Base-by-base conservation (phyloP, 352 stramenopile species). In the Pythium biforme region DNA sequence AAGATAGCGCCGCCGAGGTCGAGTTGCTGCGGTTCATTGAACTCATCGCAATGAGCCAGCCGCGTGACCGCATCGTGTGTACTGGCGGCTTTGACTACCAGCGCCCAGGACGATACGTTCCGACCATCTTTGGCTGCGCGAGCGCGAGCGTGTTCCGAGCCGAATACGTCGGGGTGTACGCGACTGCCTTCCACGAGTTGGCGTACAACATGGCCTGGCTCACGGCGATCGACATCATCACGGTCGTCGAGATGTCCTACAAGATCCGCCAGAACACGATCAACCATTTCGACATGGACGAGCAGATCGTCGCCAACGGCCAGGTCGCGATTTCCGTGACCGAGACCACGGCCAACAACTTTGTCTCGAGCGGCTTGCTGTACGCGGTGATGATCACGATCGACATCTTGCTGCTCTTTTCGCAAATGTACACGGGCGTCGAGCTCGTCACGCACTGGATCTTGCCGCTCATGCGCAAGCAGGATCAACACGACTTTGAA, bases 181-280 rank as follows among this genome's bases (percentile, higher is more conserved):
- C 67, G 34, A 57, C 67, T 1, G 25, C 43, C 4, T 52, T 74
- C 7, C 41, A 54, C 26, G 23, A 70, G 20, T 23, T 74, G 14
- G 47, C 59, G 27, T 46, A n/a, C 17, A 40, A 62, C 17, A 62
- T 54, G 62, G 67, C 55, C 12, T 74, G 67, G 62, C 56, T 74
- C 17, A 59, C 64, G 3, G 65, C 52, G 1, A 54, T 58, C n/a
- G 67, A 74, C 17, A 52, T 64, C 33, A 64, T 74, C 26, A 56
- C 64, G 6, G 53, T 62, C 25, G 64, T 68, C 27, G 51, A 56
- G 11, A 31, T 55, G 26, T 55, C 49, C 7, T 55, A 68, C 23
- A 59, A 46, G 41, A 70, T 74, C 41, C 67, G 67, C 0, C 61
- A 74, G 47, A 74, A 74, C 62, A 55, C 46, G 19, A 53, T 55